Conservation (phyloP, 2,329 filamentous ascomycete species). For the Sporothrix schenckii region DNA sequence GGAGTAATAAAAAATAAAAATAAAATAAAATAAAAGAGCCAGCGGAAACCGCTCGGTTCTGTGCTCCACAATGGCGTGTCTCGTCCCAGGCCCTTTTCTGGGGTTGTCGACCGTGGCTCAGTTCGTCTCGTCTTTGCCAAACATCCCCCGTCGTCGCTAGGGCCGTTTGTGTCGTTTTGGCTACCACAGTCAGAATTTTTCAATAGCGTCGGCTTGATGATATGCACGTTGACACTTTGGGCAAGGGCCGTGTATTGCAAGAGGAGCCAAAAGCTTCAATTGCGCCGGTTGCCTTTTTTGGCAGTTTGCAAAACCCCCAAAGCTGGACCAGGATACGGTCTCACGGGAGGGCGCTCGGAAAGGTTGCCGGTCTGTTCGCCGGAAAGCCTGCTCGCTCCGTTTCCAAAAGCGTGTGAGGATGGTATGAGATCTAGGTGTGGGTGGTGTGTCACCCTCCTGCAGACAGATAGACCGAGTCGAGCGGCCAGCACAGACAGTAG, state of each 20-base stretch:
- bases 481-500: not conserved
- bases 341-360: not conserved
- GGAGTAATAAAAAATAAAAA: too few species aligned
- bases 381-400: not conserved
- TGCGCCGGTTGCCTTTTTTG: not conserved
- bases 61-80: not conserved
- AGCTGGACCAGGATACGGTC: slow-evolving; percentile 1
- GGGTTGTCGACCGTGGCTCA: not conserved
- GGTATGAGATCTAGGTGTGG: not conserved
- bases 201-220: not conserved
- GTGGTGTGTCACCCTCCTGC: not conserved
- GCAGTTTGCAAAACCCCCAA: not conserved
- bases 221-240: slow-evolving; percentile 8
- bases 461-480: not conserved
- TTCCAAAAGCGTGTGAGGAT: not conserved
- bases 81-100: not conserved
- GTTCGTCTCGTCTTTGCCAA: slow-evolving; percentile 17
- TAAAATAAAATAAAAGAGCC: not conserved
- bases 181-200: not conserved
- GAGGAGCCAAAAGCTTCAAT: not conserved
- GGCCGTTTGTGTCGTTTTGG: not conserved
- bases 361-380: slow-evolving; percentile 6
- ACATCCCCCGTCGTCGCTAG: not conserved
- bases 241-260: not conserved
- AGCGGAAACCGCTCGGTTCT: not conserved